Percentiles rank a stretch among this genome's conserved stretches.
phyloP scores from a whole-genome alignment of 495 filamentous ascomycete species.

The Talaromyces proteolyticus region DNA sequence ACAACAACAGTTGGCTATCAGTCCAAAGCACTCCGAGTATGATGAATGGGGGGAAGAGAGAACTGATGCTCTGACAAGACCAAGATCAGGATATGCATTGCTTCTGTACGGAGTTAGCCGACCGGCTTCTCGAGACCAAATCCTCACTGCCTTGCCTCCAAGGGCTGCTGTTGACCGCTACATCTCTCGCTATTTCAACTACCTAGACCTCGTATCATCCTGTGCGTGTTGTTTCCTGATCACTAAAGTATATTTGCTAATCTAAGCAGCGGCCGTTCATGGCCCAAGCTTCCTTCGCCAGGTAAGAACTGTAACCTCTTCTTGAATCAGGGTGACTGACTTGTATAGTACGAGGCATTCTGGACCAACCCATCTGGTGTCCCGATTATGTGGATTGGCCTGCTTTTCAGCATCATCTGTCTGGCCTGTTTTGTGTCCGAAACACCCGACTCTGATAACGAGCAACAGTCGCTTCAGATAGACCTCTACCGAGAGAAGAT shows the following conservation, averaged over 20 bases:
- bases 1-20: constrained; percentile 11
- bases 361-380: constrained; percentile 16
- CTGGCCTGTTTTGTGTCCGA: constrained; percentile 11
- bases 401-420: constrained; percentile 25
- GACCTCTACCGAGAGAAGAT: constrained; percentile 18
- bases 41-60: constrained; percentile 4
- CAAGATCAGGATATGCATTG: constrained; percentile 11
- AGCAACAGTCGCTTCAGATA: constrained; percentile 11
- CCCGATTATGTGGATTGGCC: constrained; percentile 20
- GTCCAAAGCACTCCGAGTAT: constrained; percentile 3
- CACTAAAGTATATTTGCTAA: neutral
- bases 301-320: too few relatives aligned
- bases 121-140: constrained; percentile 23
- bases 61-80: neutral
- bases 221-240: constrained; percentile 6
- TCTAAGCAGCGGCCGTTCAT: constrained; percentile 12
- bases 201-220: constrained; percentile 18
- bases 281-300: constrained; percentile 12
- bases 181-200: constrained; percentile 19
- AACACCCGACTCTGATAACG: constrained; percentile 4
- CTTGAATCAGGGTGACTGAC: neutral
- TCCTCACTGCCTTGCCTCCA: constrained; percentile 27
- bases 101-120: constrained; percentile 28
- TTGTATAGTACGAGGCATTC: constrained; percentile 22
- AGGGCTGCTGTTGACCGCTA: constrained; percentile 25